Evolutionary conservation across 805 yeast genomes (phyloP).

Genomic region (Starmerella khaoyaiensis): DNA sequence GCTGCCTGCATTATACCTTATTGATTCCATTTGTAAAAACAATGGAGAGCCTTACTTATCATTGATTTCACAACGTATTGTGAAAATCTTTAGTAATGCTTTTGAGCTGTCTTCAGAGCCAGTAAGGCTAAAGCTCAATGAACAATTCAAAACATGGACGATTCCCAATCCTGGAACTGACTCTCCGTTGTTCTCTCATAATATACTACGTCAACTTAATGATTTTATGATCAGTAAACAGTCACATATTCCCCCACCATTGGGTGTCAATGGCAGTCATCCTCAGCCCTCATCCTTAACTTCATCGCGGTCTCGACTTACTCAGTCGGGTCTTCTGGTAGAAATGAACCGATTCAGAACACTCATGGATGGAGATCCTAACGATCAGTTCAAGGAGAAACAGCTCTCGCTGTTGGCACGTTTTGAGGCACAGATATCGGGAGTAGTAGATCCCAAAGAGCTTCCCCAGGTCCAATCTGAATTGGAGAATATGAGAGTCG

Average conservation of each 20-base stretch:
- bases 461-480: constrained; percentile 25
- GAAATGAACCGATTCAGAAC: constrained; percentile 24
- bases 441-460: constrained; percentile 23
- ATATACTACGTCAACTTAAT: constrained; percentile 60
- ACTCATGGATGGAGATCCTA: constrained; percentile 17
- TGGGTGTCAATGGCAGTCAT: neutral
- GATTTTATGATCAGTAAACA: constrained; percentile 37
- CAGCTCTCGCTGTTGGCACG: constrained; percentile 25
- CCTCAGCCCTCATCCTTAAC: constrained; percentile 7
- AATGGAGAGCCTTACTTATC: constrained; percentile 84
- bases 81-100: constrained; percentile 57
- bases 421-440: constrained; percentile 23
- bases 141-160: constrained; percentile 82
- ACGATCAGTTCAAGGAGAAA: constrained; percentile 24
- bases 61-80: constrained; percentile 56
- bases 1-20: constrained; percentile 65
- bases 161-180: constrained; percentile 46
- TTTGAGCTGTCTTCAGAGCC: constrained; percentile 67
- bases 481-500: constrained; percentile 18
- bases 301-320: constrained; percentile 19
- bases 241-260: constrained; percentile 3
- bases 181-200: constrained; percentile 56
- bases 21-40: constrained; percentile 85
- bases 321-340: constrained; percentile 23
- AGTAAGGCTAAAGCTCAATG: constrained; percentile 59